Base-by-base conservation (phyloP, 768 basidiomycete genomes). In the Suillus discolor region DNA sequence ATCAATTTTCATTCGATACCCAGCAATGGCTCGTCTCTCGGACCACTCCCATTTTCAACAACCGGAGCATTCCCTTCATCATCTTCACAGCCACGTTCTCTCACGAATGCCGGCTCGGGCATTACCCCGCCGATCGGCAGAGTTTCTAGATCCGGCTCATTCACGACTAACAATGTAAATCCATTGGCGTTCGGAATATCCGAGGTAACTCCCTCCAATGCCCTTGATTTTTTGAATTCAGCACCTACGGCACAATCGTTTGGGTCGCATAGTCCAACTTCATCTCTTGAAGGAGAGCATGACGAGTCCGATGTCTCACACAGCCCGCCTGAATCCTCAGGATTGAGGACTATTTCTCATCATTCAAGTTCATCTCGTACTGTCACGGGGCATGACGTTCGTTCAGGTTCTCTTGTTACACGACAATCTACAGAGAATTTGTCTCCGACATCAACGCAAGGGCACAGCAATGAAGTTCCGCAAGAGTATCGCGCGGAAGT, bases 401-500 rank as follows among this genome's bases (percentile, higher is more conserved):
- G 61, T 65, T 62, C 70, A 36, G 65, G 53, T 38, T 44, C 61
- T 51, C 61, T 69, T 9, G 51, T 71, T 42, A 62, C 74, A 1
- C 74, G 51, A n/a, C 63, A 57, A 7, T 77, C 75, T 4, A 51
- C 53, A 39, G 75, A 77, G 66, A 77, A 77, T 61, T 57, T 77
- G n/a, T 42, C 59, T 42, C 39, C 59, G 59, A 59, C 57, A 55
- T 9, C 66, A 16, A 8, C 69, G 20, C 66, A 73, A 9, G 74
- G 70, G 20, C 82, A 84, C 64, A 80, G 78, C 62, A 85, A 85
- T 65, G 92, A 93, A 71, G 84, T 94, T 57, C 92, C 93, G 6
- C 84, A 87, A 65, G 96, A 97, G 75, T 91, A 94, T 70, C 85
- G 88, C 64, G 78, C 81, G 23, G 90, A 93, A 71, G 90, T 99